Conservation (phyloP, 441 rosid species). For the Gossypium lobatum region DNA sequence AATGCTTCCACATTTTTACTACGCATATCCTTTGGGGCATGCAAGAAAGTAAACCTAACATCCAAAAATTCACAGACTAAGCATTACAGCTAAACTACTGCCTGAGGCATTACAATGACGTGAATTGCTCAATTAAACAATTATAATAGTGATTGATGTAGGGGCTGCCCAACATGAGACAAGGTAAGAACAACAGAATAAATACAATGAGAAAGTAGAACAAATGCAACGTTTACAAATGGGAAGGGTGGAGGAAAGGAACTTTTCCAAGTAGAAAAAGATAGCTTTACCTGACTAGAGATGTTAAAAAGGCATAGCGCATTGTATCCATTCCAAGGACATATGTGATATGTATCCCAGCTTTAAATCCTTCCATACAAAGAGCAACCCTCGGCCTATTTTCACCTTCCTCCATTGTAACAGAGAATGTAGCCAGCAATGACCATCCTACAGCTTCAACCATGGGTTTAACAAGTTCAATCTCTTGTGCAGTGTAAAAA, state of each 20-base stretch:
- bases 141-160: constrained; percentile 1
- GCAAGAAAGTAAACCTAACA: constrained; percentile 96
- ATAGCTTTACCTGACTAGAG: constrained; percentile 73
- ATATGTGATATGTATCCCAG: constrained; percentile 87
- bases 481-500: constrained; percentile 69
- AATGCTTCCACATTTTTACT: constrained; percentile 97
- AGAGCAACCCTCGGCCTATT: constrained; percentile 84
- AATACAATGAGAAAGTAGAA: neutral
- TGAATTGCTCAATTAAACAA: constrained; percentile 8
- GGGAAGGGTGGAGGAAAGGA: neutral
- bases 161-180: neutral
- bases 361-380: constrained; percentile 99
- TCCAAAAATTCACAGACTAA: constrained; percentile 17
- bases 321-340: constrained; percentile 99
- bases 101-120: constrained; percentile 3
- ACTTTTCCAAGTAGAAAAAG: neutral
- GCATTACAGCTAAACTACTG: neutral
- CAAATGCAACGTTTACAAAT: neutral
- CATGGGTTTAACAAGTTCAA: constrained; percentile 92
- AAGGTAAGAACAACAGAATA: constrained; percentile 11
- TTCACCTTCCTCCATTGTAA: constrained; percentile 99
- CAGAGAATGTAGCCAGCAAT: constrained; percentile 95
- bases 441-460: constrained; percentile 99
- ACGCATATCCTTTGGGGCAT: constrained; percentile 97
- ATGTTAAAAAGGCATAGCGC: constrained; percentile 98